Evolutionary conservation across 1,284 basidiomycete genomes (phyloP), one percentile per base, ranked within the genome.

Genomic region (Limonomyces culmigenus): DNA sequence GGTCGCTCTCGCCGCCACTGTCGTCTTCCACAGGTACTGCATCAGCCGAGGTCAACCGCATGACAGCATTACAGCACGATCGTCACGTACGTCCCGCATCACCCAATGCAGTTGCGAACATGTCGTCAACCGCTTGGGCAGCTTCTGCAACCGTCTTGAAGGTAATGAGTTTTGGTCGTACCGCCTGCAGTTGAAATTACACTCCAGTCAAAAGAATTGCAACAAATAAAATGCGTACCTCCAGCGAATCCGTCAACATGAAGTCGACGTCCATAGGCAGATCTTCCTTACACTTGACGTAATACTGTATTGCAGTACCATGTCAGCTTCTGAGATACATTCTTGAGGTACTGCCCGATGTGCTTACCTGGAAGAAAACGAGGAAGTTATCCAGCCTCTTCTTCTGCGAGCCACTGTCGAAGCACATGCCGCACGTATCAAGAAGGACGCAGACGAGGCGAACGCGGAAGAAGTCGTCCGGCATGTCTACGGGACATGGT

Each of bases 191-290:
- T 27, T 5, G 38, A 17, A 14, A 34, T 30, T 37, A n/a, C 15
- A 35, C 23, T 33, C 16, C 33, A 29, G 36, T 34, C 19, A 20
- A 38, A 5, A 14, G 12, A 19, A 30, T n/a, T 27, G 23, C 8
- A 8, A 27, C n/a, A 27, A 30, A 16, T 20, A 39, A 42, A 36
- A 42, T 58, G n/a, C n/a, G 47, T 45, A 84, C 85, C 61, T 97
- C 92, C 10, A 97, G 56, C 1, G 92, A 93, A 52, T 97, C 93
- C 2, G 75, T 74, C 6, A 96, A 56, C 88, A 96, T 93, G 52
- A 96, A 98, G 40, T 95, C 92, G 13, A 96, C 79, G 41, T 99
- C 95, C 86, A 97, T 93, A 0, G 95, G 84, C 29, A 93, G 53
- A 8, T 77, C 63, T 16, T 77, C 65, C 58, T 99, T 99, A 62